Percentiles rank a stretch among this genome's conserved stretches.
phyloP scores from a whole-genome alignment of 345 rosid species.

The Linum usitatissimum region DNA sequence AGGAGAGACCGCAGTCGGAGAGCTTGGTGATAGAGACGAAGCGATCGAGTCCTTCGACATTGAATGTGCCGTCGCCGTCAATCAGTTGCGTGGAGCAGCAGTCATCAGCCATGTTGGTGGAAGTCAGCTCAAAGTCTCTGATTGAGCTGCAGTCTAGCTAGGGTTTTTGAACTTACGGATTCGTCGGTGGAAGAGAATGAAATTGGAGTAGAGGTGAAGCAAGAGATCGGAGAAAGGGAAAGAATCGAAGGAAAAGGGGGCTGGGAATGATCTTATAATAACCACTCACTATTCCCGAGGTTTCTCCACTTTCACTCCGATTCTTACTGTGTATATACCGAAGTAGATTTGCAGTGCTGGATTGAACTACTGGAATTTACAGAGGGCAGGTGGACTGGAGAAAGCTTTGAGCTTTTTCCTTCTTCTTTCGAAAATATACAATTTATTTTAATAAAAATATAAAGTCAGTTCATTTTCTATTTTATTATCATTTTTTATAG shows the following conservation, averaged over 20 bases:
- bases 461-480: too few relatives aligned
- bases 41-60: conserved; percentile 7
- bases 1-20: conserved; percentile 11
- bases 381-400: too few relatives aligned
- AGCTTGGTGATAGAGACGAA: conserved; percentile 6
- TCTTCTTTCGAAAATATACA: too few relatives aligned
- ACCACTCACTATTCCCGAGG: neutral
- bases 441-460: too few relatives aligned
- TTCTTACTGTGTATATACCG: too few relatives aligned
- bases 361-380: too few relatives aligned
- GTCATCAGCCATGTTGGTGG: neutral
- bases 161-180: neutral
- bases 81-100: conserved; percentile 11
- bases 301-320: neutral
- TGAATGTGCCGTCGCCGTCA: conserved; percentile 14
- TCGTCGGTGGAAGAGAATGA: neutral
- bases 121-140: neutral
- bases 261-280: neutral
- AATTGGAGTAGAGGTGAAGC: neutral
- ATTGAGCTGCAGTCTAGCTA: neutral
- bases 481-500: too few relatives aligned
- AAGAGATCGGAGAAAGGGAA: neutral
- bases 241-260: neutral
- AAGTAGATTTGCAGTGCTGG: too few relatives aligned
- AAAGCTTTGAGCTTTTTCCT: too few relatives aligned